phyloP scores from a whole-genome alignment of 345 rosid genomes.

The Pistacia atlantica region DNA sequence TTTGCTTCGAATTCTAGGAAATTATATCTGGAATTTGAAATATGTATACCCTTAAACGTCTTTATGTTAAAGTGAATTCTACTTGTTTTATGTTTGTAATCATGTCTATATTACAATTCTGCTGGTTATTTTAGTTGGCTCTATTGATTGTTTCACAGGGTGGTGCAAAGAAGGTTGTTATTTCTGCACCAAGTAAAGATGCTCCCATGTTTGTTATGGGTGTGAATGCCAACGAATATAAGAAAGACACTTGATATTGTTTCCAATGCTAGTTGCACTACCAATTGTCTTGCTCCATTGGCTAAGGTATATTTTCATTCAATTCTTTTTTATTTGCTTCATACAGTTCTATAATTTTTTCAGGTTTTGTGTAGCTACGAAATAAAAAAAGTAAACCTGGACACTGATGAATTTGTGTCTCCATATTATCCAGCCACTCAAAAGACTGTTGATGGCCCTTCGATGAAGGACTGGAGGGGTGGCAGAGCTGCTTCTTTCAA shows the following conservation, averaged over 20 bases:
- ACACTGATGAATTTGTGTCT: background rate
- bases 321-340: background rate
- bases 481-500: conserved; percentile 91
- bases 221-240: conserved; percentile 83
- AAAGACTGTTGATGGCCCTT: conserved; percentile 89
- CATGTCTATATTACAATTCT: background rate
- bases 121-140: background rate
- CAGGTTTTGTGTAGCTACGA: background rate
- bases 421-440: conserved; percentile 56
- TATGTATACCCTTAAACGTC: background rate
- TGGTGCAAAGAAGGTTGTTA: conserved; percentile 90
- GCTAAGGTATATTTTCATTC: conserved; percentile 51
- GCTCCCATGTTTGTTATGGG: conserved; percentile 96
- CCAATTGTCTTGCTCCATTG: conserved; percentile 86
- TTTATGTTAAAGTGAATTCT: background rate
- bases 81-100: background rate
- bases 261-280: conserved; percentile 93
- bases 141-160: conserved; percentile 42
- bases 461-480: conserved; percentile 89
- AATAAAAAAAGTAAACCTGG: background rate
- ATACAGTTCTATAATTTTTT: background rate
- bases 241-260: conserved; percentile 62
- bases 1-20: background rate
- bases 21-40: background rate
- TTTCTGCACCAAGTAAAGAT: conserved; percentile 93